Evolutionary conservation across 2,329 filamentous ascomycete genomes (phyloP), one percentile per base, ranked within the genome.

Genomic region (Epichloe sibirici): DNA sequence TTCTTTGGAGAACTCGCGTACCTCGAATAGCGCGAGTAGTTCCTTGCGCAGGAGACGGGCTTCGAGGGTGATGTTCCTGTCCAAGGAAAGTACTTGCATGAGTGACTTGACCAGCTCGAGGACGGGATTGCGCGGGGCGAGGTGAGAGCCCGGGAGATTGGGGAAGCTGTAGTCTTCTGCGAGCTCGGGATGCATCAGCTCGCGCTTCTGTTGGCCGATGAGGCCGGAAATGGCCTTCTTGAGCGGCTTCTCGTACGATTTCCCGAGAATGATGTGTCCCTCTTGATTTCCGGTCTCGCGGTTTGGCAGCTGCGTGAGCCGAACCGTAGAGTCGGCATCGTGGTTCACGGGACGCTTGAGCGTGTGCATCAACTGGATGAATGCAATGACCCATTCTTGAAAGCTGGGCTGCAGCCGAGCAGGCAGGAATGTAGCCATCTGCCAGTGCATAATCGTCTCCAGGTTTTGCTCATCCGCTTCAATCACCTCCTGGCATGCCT

Each of bases 361-460:
- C 12, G 75, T 72, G 63, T 96, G 90, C 90, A 98, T 96, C 51
- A 96, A 76, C 58, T 95, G 83, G 58, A 98, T 87, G 67, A 96
- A 98, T 65, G 95, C 89, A 13, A 95, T 82, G 3, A 96, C 82
- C 89, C 90, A 96, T 60, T 95, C 85, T 56, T 90, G 81, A 73
- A 98, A 98, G 9, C 84, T 79, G 0, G 85, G 78, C 62, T 97
- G 90, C 48, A 98, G 75, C 4, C 85, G 82, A 0, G 73, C 66
- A 0, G 94, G 93, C 1, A 98, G 71, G 66, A 96, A 96, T 1
- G 88, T 90, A 45, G 83, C 86, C 64, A 98, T 85, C 67, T 98
- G 93, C 94, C 94, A 98, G 69, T 95, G 88, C 90, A 98, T 97
- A 62, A 98, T 82, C 11, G 87, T 93, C 61, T 96, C 86, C 13